Evolutionary conservation across 1,284 basidiomycete species (phyloP).

Genomic region (Papiliotrema flavescens): DNA sequence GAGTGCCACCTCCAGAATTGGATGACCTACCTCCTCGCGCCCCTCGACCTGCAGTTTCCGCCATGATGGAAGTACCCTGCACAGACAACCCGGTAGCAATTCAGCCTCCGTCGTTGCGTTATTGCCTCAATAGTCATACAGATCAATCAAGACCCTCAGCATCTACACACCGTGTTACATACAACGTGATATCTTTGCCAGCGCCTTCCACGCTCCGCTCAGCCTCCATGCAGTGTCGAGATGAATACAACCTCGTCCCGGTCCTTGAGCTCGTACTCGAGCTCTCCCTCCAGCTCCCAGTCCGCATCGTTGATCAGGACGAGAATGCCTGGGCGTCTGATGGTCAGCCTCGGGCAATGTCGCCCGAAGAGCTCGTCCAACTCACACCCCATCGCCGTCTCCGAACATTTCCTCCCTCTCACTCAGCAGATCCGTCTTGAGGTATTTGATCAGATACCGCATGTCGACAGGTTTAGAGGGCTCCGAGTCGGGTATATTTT

Average conservation of each 20-base stretch:
- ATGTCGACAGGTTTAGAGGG: slow-evolving; percentile 59
- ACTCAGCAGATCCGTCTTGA: slow-evolving; percentile 72
- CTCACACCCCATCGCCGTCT: slow-evolving; percentile 83
- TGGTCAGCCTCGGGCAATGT: too few species aligned
- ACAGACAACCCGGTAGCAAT: too few species aligned
- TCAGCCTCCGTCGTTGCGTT: too few species aligned
- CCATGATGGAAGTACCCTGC: too few species aligned
- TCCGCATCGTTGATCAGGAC: slow-evolving; percentile 95
- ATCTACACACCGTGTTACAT: too few species aligned
- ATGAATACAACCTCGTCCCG: slow-evolving; percentile 93
- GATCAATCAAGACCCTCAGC: too few species aligned
- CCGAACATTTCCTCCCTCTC: slow-evolving; percentile 87
- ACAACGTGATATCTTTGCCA: too few species aligned
- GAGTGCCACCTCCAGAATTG: too few species aligned
- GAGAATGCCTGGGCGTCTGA: slow-evolving; percentile 88
- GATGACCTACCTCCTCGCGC: too few species aligned
- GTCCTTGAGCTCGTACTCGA: slow-evolving; percentile 73
- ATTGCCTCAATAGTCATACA: too few species aligned
- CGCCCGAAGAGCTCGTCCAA: slow-evolving; percentile 24
- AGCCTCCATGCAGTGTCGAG: slow-evolving; percentile 90
- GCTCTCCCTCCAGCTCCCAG: slow-evolving; percentile 96
- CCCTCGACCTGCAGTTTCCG: too few species aligned
- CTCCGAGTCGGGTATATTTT: slow-evolving; percentile 41
- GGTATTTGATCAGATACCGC: slow-evolving; percentile 70
- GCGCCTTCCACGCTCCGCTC: too few species aligned